phyloP scores from a whole-genome alignment of 768 basidiomycete genomes.

The Amyloporia xantha region DNA sequence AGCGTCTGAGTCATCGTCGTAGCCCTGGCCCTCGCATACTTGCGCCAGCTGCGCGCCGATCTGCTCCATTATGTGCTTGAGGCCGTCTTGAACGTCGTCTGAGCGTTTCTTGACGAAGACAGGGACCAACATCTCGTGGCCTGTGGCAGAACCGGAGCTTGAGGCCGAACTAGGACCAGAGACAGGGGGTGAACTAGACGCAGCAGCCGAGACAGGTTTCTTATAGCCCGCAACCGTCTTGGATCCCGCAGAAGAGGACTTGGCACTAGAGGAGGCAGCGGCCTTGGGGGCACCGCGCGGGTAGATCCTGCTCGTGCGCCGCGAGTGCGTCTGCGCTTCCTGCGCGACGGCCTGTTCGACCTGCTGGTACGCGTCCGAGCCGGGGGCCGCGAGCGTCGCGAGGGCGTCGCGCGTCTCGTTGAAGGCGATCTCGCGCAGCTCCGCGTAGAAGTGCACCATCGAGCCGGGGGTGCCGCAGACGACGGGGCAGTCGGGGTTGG shows the following conservation, averaged over 20 bases:
- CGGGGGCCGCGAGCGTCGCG: conserved; percentile 28
- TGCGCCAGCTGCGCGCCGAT: conserved; percentile 27
- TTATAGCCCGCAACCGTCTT: conserved; percentile 1
- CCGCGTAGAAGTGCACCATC: conserved; percentile 58
- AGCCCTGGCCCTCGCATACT: conserved; percentile 37
- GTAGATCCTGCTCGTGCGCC: conserved; percentile 11
- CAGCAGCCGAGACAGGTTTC: background rate
- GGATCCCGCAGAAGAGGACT: conserved; percentile 4
- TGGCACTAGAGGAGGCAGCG: background rate
- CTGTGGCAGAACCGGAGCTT: background rate
- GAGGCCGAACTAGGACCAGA: background rate
- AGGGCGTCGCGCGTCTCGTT: conserved; percentile 34
- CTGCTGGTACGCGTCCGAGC: conserved; percentile 34
- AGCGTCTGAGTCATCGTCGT: conserved; percentile 27
- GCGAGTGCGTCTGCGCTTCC: conserved; percentile 22
- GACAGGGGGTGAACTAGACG: background rate
- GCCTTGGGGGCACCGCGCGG: conserved; percentile 4
- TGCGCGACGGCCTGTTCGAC: conserved; percentile 37
- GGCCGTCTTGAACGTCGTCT: conserved; percentile 15
- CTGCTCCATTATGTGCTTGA: conserved; percentile 29
- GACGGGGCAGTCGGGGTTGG: conserved; percentile 72
- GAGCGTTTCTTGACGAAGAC: conserved; percentile 13
- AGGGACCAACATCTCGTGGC: conserved; percentile 9
- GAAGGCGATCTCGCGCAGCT: conserved; percentile 43
- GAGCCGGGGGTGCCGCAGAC: conserved; percentile 82